Conservation (phyloP, 2,329 filamentous ascomycete genomes). For the Coleophoma crateriformis region DNA sequence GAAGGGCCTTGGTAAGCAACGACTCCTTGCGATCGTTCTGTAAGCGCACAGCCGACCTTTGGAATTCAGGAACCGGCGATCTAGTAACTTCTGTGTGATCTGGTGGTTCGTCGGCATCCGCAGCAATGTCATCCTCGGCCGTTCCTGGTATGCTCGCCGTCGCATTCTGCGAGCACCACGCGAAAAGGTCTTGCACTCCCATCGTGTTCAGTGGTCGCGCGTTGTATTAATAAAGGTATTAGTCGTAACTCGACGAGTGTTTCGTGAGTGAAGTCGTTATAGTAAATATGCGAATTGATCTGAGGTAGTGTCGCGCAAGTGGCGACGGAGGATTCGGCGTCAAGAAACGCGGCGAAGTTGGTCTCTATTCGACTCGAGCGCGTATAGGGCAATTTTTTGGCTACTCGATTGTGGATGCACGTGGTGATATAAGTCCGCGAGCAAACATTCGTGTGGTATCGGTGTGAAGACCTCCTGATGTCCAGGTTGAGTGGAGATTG, state of each 20-base stretch:
- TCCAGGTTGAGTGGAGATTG: constrained; percentile 13
- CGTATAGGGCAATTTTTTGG: not conserved
- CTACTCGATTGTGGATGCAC: not conserved
- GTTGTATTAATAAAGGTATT: constrained; percentile 3
- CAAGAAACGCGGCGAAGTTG: too few relatives aligned
- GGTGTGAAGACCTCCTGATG: constrained; percentile 7
- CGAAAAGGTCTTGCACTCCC: constrained; percentile 32
- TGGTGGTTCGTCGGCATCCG: constrained; percentile 85
- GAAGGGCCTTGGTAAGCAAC: constrained; percentile 79
- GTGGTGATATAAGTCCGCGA: not conserved
- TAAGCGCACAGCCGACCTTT: constrained; percentile 33
- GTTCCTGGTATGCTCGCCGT: constrained; percentile 23
- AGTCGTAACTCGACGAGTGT: not conserved
- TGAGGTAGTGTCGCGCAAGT: constrained; percentile 30
- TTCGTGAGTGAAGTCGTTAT: constrained; percentile 8
- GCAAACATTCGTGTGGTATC: constrained; percentile 3
- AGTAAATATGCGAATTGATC: constrained; percentile 11
- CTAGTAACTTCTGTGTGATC: constrained; percentile 37
- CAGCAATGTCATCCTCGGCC: constrained; percentile 58
- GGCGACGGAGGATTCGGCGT: too few relatives aligned
- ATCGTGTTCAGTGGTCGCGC: constrained; percentile 13
- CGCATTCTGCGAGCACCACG: constrained; percentile 37
- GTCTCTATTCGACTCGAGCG: not conserved
- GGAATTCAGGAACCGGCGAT: constrained; percentile 16
- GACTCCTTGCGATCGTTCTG: constrained; percentile 63